These are phyloP conservation scores for Danielia reshetovae DNA, from an alignment of 805 yeast species.

Conservation along the genomic window DNA sequence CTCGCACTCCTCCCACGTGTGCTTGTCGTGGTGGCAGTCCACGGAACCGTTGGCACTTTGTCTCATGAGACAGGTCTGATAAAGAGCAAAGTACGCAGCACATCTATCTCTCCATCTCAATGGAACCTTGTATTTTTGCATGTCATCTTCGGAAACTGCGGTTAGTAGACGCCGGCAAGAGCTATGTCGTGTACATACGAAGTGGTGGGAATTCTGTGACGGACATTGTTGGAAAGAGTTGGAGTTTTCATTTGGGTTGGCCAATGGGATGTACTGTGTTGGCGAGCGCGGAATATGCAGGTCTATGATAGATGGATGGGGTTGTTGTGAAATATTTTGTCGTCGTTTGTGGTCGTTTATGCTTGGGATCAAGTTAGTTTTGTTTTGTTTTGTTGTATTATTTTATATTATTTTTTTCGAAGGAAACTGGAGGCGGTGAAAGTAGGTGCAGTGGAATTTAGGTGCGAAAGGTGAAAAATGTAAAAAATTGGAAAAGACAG, in stretches of 20 bases:
- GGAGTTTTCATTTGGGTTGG: slow-evolving; percentile 6
- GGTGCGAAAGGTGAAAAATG: too few relatives aligned
- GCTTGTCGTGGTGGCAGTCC: slow-evolving; percentile 72
- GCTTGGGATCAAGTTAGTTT: too few relatives aligned
- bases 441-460: too few relatives aligned
- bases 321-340: too few relatives aligned
- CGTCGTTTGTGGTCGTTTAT: too few relatives aligned
- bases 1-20: slow-evolving; percentile 82
- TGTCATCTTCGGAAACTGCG: slow-evolving; percentile 74
- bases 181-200: slow-evolving; percentile 12
- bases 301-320: too few relatives aligned
- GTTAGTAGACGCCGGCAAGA: slow-evolving; percentile 15
- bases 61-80: slow-evolving; percentile 41
- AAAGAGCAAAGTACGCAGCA: slow-evolving; percentile 51
- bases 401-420: too few relatives aligned
- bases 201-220: slow-evolving; percentile 20
- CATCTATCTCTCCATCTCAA: slow-evolving; percentile 81
- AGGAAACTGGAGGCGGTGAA: too few relatives aligned
- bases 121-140: slow-evolving; percentile 76
- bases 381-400: too few relatives aligned
- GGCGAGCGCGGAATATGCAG: slow-evolving; percentile 2
- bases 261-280: slow-evolving; percentile 18
- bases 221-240: slow-evolving; percentile 12
- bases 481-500: too few relatives aligned
- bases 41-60: slow-evolving; percentile 40